phyloP scores from a whole-genome alignment of 805 yeast genomes.

The Schwanniomyces occidentalis region DNA sequence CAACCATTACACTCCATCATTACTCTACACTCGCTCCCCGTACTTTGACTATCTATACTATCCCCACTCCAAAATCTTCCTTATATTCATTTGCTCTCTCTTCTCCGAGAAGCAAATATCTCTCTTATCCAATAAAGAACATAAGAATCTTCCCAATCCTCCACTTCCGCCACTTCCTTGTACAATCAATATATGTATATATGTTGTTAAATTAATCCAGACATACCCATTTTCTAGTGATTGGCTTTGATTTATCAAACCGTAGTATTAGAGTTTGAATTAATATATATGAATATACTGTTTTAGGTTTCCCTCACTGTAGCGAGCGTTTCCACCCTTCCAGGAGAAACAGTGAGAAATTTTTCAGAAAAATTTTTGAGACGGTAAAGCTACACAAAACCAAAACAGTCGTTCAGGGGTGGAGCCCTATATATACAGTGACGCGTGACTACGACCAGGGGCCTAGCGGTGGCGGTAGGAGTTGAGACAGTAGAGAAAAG shows the following conservation, averaged over 20 bases:
- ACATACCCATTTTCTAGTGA: slow-evolving; percentile 31
- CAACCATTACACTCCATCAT: too few relatives aligned
- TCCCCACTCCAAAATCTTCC: not conserved
- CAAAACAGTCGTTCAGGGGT: not conserved
- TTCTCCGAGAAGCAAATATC: too few relatives aligned
- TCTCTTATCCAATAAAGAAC: not conserved
- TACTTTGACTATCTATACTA: not conserved
- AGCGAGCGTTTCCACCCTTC: not conserved
- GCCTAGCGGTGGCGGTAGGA: too few relatives aligned
- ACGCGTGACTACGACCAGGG: too few relatives aligned
- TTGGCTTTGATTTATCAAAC: slow-evolving; percentile 14
- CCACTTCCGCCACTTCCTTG: not conserved
- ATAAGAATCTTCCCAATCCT: not conserved
- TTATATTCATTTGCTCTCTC: too few relatives aligned
- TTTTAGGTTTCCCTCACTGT: slow-evolving; percentile 4
- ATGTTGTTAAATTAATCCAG: too few relatives aligned
- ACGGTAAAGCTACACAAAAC: not conserved
- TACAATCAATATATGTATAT: too few relatives aligned
- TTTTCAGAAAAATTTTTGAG: slow-evolving; percentile 3
- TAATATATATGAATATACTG: slow-evolving; percentile 3
- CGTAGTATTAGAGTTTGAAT: slow-evolving; percentile 5
- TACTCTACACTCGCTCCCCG: too few relatives aligned
- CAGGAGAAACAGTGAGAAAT: slow-evolving; percentile 2
- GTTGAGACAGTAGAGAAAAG: too few relatives aligned
- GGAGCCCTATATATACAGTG: not conserved